phyloP scores from a whole-genome alignment of 2,329 filamentous ascomycete species.

The Aschersonia sp. region DNA sequence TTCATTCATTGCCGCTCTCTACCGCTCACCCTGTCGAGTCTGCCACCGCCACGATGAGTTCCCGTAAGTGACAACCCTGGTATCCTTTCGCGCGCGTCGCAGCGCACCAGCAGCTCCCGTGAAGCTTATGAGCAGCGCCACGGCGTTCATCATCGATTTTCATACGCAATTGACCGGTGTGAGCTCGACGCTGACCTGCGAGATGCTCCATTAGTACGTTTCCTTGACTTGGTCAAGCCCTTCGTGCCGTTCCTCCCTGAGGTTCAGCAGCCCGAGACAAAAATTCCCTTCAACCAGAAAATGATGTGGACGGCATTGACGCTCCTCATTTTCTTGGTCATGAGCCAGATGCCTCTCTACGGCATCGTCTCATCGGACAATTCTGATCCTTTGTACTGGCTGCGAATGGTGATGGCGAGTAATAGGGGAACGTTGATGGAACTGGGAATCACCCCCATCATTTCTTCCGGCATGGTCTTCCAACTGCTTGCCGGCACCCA shows the following conservation, averaged over 20 bases:
- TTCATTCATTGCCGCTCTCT: conserved; percentile 21
- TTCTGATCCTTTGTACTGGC: conserved; percentile 97
- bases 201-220: conserved; percentile 55
- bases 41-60: conserved; percentile 35
- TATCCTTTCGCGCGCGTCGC: conserved; percentile 1
- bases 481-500: conserved; percentile 98
- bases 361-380: conserved; percentile 98
- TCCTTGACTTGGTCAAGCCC: conserved; percentile 98
- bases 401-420: conserved; percentile 99
- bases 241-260: conserved; percentile 99
- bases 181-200: conserved; percentile 12
- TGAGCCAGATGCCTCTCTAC: conserved; percentile 99
- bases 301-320: conserved; percentile 92
- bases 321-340: conserved; percentile 96
- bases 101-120: not conserved
- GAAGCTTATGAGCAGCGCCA: conserved; percentile 1
- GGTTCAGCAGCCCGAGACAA: conserved; percentile 96
- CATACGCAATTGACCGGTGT: conserved; percentile 14
- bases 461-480: conserved; percentile 99
- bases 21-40: conserved; percentile 6
- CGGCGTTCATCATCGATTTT: not conserved
- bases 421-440: conserved; percentile 96
- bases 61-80: conserved; percentile 28
- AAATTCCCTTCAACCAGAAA: conserved; percentile 98
- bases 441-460: conserved; percentile 93